Base-by-base conservation (phyloP, 2,329 filamentous ascomycete species). In the Clonostachys solani region DNA sequence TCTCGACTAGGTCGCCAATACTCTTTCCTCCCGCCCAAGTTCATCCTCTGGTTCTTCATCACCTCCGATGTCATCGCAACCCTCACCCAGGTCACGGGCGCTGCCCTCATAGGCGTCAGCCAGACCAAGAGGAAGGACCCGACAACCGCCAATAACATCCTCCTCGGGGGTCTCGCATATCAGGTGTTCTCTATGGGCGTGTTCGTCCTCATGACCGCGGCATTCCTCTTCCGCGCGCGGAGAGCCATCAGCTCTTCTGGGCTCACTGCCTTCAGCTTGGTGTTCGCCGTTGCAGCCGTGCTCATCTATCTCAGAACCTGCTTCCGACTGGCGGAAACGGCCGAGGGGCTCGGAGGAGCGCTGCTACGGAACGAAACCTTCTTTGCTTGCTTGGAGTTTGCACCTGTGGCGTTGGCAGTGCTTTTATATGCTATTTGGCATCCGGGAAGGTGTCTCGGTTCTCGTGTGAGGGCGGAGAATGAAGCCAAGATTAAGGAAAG, bases 271-370 rank as follows among this genome's bases (percentile, higher is more conserved):
- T 81, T 81, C 49, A 60, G 67, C 5, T 51, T 56, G 2, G 68
- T 67, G 0, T 69, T 80, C 45, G 54, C 64, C 2, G 52, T 65
- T 1, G 73, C 74, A 1, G 75, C 74, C 1, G 42, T 78, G 10
- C 60, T 77, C 17, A 63, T 81, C 2, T 78, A 76, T 51, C 52
- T 81, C n/a, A 62, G 77, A 44, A 80, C 75, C 1, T 69, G 66
- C 44, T 80, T 80, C 50, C 60, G 78, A 40, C 59, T 81, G n/a
- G 73, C 74, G 2, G 77, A 81, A 60, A 80, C 75, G 1, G 68
- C 72, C 0, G 59, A 80, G 51, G 77, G 77, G 0, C 54, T 80
- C 4, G 63, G 64, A 42, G 65, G 71, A 0, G 58, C 66, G 37
- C 55, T 80, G 12, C 72, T 68, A 43, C 72, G 68, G 2, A 68